Evolutionary conservation across 306 rosid genomes (phyloP).

Genomic region (Lotus japonicus): DNA sequence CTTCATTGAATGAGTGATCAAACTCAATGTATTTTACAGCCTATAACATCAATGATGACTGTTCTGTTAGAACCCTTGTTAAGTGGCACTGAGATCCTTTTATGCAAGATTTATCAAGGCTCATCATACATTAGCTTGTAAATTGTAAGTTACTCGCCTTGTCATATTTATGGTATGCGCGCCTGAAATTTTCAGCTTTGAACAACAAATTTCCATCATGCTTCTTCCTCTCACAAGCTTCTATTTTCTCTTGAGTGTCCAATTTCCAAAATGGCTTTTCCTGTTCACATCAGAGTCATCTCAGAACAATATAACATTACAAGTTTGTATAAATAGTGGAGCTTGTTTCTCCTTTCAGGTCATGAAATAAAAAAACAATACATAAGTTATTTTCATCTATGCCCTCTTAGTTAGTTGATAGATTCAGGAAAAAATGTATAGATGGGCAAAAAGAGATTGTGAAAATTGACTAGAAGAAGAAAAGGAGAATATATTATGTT

Average conservation of each 20-base stretch:
- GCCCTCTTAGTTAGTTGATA: background rate
- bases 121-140: background rate
- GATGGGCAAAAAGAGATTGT: background rate
- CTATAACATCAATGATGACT: constrained; percentile 21
- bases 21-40: constrained; percentile 46
- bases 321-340: background rate
- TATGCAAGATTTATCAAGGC: background rate
- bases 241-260: constrained; percentile 49
- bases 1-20: constrained; percentile 50
- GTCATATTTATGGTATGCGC: constrained; percentile 51
- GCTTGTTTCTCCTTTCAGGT: background rate
- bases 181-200: constrained; percentile 40
- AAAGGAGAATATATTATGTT: background rate
- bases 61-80: background rate
- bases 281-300: constrained; percentile 23
- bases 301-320: background rate
- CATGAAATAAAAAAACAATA: no score
- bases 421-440: background rate
- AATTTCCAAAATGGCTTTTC: constrained; percentile 66
- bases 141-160: constrained; percentile 24
- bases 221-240: constrained; percentile 57
- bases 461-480: background rate
- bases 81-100: background rate
- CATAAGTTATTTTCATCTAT: no score
- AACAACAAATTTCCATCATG: constrained; percentile 48